Conservation (phyloP, 2,329 filamentous ascomycete genomes). For the Fusarium sp. region DNA sequence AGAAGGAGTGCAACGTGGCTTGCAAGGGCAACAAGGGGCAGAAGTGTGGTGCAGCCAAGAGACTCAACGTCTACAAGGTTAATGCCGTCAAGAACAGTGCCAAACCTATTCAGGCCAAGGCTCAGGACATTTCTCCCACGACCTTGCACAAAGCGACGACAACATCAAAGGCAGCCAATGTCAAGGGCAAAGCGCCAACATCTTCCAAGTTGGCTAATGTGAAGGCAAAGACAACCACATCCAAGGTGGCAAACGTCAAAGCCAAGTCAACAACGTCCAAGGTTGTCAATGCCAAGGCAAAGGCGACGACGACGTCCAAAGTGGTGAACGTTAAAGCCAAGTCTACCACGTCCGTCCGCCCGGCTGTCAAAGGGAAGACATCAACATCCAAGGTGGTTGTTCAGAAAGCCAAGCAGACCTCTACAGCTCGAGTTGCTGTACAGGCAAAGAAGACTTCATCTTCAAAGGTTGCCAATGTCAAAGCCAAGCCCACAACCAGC, state of each 20-base stretch:
- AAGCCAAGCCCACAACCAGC: not conserved
- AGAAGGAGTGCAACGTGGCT: slow-evolving; percentile 19
- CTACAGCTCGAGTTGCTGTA: not conserved
- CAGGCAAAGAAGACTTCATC: not conserved
- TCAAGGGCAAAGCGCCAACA: not conserved
- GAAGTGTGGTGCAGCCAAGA: slow-evolving; percentile 25
- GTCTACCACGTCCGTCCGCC: not conserved
- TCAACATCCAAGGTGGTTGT: not conserved
- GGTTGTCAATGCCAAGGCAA: not conserved
- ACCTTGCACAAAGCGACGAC: not conserved
- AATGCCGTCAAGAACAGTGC: slow-evolving; percentile 3
- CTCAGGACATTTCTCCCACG: not conserved
- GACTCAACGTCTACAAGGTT: slow-evolving; percentile 33
- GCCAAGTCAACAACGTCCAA: not conserved
- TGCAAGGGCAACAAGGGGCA: slow-evolving; percentile 30
- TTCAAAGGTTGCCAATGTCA: not conserved
- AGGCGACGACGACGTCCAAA: not conserved
- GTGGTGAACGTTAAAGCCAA: not conserved
- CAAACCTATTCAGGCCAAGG: not conserved
- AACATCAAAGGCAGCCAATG: not conserved
- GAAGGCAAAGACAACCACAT: not conserved
- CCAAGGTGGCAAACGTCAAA: not conserved
- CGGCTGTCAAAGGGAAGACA: not conserved
- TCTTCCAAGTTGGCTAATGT: not conserved
- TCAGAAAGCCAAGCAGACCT: not conserved